phyloP scores from a whole-genome alignment of 2,329 filamentous ascomycete species.

The Hypoxylon rubiginosum region DNA sequence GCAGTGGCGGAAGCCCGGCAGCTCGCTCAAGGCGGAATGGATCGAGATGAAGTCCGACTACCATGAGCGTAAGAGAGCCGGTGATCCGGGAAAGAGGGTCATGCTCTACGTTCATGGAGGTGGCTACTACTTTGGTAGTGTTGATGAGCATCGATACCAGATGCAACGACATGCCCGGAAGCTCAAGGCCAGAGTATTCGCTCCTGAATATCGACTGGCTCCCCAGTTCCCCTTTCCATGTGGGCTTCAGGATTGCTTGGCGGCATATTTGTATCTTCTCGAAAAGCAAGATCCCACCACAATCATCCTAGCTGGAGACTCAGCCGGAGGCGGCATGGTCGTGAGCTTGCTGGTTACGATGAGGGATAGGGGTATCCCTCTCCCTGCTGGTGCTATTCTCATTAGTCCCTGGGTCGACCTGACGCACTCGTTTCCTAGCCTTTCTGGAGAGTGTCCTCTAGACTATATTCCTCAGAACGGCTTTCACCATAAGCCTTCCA shows the following conservation, averaged over 20 bases:
- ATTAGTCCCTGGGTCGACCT: constrained; percentile 97
- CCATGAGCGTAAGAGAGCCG: constrained; percentile 74
- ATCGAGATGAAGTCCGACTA: constrained; percentile 94
- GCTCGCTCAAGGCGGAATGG: constrained; percentile 85
- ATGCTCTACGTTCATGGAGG: constrained; percentile 97
- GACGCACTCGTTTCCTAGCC: constrained; percentile 94
- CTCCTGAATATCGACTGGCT: constrained; percentile 86
- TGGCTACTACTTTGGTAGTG: constrained; percentile 94
- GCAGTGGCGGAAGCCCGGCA: constrained; percentile 82
- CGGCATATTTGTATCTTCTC: constrained; percentile 87
- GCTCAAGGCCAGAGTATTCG: constrained; percentile 89
- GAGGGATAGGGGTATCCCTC: constrained; percentile 83
- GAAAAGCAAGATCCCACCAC: constrained; percentile 81
- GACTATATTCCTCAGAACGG: constrained; percentile 92
- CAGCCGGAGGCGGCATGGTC: constrained; percentile 92
- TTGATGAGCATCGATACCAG: constrained; percentile 98
- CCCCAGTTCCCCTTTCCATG: constrained; percentile 98
- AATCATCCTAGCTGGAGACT: constrained; percentile 91
- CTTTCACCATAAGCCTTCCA: constrained; percentile 90
- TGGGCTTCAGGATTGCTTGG: constrained; percentile 88
- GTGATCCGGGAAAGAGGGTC: constrained; percentile 75
- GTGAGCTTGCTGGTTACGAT: constrained; percentile 83
- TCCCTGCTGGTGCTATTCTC: constrained; percentile 90
- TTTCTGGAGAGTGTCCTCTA: constrained; percentile 76
- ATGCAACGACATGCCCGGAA: constrained; percentile 96